Conservation (phyloP, 345 rosid species). For the Euphorbia pulcherrima region DNA sequence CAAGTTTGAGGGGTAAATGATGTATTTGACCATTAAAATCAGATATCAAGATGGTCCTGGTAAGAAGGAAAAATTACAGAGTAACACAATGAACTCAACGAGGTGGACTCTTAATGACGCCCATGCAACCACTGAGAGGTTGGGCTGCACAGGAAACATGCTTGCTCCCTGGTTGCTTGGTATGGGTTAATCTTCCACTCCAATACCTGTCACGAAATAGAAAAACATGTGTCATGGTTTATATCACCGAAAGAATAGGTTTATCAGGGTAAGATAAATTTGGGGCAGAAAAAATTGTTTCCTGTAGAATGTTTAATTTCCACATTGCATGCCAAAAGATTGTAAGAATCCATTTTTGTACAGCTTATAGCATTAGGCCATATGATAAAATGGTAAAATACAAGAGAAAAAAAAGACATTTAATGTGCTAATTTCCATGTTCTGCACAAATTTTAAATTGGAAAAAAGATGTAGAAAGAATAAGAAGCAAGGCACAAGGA, state of each 20-base stretch:
- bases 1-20: no score
- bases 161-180: not conserved
- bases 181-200: not conserved
- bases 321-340: constrained; percentile 7
- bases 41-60: not conserved
- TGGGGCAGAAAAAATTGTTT: not conserved
- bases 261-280: no score
- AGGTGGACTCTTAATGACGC: not conserved
- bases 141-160: not conserved
- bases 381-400: constrained; percentile 7
- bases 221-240: not conserved
- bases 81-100: not conserved
- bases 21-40: not conserved
- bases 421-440: constrained; percentile 4
- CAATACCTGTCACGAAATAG: not conserved
- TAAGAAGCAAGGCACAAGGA: not conserved
- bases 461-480: not conserved
- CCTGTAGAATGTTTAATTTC: constrained; percentile 3
- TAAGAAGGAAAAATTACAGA: not conserved
- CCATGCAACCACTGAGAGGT: not conserved
- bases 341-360: not conserved
- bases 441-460: constrained; percentile 1
- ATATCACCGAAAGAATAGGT: not conserved
- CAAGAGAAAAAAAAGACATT: constrained; percentile 7
- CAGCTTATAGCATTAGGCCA: constrained; percentile 15